A percentile compares a stretch with the other conserved stretches of the same genome.
These are phyloP conservation scores for Spergularia marina DNA, from an alignment of 148 eudicot genomes.

Conservation along the genomic window DNA sequence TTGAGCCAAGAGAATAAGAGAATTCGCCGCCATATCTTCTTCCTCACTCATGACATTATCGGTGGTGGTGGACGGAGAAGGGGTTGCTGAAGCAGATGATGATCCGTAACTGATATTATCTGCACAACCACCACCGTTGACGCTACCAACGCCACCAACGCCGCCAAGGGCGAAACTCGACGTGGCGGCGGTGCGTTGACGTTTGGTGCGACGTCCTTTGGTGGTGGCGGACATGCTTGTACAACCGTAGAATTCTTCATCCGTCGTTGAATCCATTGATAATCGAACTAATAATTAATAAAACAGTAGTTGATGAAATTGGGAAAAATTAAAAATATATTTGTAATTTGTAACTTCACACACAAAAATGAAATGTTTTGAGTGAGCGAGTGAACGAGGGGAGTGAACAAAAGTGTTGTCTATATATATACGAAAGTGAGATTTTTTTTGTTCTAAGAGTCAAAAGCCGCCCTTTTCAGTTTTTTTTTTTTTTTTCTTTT, in stretches of 20 bases:
- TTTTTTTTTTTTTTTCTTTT: not conserved
- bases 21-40: conserved; percentile 80
- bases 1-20: conserved; percentile 60
- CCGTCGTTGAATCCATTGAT: conserved; percentile 29
- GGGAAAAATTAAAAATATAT: not conserved
- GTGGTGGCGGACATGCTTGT: conserved; percentile 16
- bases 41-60: conserved; percentile 29
- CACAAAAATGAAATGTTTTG: conserved; percentile 16
- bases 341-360: conserved; percentile 4
- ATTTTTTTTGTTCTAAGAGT: not conserved
- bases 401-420: conserved; percentile 20
- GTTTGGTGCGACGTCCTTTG: conserved; percentile 58
- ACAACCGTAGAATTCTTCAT: conserved; percentile 22
- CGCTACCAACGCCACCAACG: not conserved
- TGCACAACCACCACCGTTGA: not conserved
- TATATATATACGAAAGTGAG: conserved; percentile 3
- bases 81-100: conserved; percentile 14
- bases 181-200: conserved; percentile 38
- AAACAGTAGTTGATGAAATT: not conserved
- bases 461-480: conserved; percentile 22
- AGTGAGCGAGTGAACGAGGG: conserved; percentile 23
- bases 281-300: not conserved
- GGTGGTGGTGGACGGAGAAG: conserved; percentile 27
- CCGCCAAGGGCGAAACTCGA: conserved; percentile 17
- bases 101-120: not conserved